Evolutionary conservation across 176 grass and related monocot genomes (phyloP).

Genomic region (Thinopyrum elongatum): DNA sequence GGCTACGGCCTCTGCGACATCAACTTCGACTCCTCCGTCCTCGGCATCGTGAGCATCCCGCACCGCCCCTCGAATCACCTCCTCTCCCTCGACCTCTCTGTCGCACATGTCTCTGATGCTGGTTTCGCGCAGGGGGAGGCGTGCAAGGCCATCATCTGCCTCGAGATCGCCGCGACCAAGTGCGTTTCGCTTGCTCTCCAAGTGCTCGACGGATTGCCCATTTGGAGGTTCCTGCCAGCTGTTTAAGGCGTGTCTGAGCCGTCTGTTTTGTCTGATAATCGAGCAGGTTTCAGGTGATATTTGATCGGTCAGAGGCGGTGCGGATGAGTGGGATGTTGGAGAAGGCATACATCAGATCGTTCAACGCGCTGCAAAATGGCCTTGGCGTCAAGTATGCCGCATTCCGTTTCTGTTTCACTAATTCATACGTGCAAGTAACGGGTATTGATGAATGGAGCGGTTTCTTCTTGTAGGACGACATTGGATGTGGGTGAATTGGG

Average conservation of each 20-base stretch:
- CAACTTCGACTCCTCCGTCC: slow-evolving; percentile 81
- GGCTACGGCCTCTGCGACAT: slow-evolving; percentile 68
- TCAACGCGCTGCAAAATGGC: slow-evolving; percentile 85
- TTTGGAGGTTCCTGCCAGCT: not conserved
- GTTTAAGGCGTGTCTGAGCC: not conserved
- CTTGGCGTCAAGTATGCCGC: slow-evolving; percentile 75
- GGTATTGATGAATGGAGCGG: not conserved
- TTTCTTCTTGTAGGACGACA: slow-evolving; percentile 42
- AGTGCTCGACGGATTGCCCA: slow-evolving; percentile 41
- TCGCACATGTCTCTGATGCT: not conserved
- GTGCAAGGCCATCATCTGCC: slow-evolving; percentile 90
- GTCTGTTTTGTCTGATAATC: not conserved
- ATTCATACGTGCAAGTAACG: not conserved
- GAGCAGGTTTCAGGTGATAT: slow-evolving; percentile 77
- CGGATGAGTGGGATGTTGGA: slow-evolving; percentile 92
- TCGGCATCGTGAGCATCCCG: slow-evolving; percentile 51
- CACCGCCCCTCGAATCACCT: no score
- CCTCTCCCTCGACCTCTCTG: not conserved
- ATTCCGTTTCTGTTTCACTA: not conserved
- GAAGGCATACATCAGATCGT: slow-evolving; percentile 88
- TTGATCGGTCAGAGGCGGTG: slow-evolving; percentile 71
- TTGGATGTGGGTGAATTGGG: slow-evolving; percentile 76
- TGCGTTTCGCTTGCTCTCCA: slow-evolving; percentile 19
- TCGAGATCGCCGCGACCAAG: slow-evolving; percentile 90
- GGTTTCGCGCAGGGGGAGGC: slow-evolving; percentile 63